Base-by-base conservation (phyloP, 2,329 filamentous ascomycete genomes). In the Tolypocladium capitatum region DNA sequence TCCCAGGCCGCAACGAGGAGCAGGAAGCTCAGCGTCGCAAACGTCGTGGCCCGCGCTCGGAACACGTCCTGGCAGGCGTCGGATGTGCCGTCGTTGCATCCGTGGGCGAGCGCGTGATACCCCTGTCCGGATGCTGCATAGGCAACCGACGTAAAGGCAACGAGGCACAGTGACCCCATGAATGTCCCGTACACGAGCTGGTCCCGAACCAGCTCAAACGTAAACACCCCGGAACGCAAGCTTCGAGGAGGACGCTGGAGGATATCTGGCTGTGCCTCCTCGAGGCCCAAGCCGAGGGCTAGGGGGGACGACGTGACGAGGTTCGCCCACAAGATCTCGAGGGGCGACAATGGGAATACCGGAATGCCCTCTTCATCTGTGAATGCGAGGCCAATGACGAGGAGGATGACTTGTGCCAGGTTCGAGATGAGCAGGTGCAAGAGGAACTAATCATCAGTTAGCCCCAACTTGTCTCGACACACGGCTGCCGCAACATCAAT, bases 281-380 rank as follows among this genome's bases (percentile, higher is more conserved):
- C 84, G 50, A 86, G 77, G 6, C 83, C 84, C 0, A 88, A 72
- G 46, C 83, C 83, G 55, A 87, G 78, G 38, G 84, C 84, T 1
- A 84, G 73, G 55, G 85, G 76, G 7, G 79, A 83, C 1, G 80
- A 84, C 1, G 83, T 87, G 46, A 86, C 75, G 58, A 87, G 78
- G 60, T 86, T 87, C 52, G 84, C 81, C 83, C 83, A 87, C 31
- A 87, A 74, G 56, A 86, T 85, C 58, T 87, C 82, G 4, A 87
- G 73, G 0, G 83, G 83, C 1, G 81, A 81, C 14, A 87, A 70
- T 0, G 83, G 83, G 58, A 86, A 86, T 14, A 86, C 78, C 1
- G 81, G 83, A 16, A 78, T 65, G 13, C 68, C 67, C 2, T 69
- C 60, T 0, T 52, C 54, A 56, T 86, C 83, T 61, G 82, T 81